Base-by-base conservation (phyloP, 768 basidiomycete genomes). In the Gymnopilus junonius region DNA sequence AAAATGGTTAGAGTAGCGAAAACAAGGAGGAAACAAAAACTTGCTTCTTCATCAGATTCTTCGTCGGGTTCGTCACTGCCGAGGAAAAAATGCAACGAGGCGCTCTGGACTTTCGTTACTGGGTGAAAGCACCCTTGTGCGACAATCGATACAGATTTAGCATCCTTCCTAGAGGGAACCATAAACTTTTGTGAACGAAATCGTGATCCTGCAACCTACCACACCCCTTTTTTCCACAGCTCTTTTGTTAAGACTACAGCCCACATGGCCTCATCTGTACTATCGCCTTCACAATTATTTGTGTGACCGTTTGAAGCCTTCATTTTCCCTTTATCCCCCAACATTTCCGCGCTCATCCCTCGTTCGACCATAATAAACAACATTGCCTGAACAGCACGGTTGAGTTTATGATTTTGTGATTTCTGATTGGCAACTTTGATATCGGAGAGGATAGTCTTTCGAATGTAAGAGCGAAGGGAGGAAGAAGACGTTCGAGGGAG, bases 41-140 rank as follows among this genome's bases (percentile, higher is more conserved):
- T 82, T 25, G 87, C 86, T 42, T 90, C 90, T 65, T 92, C 86
- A 46, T 90, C 89, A 45, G 86, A 89, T 62, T 91, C 88, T 40
- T 87, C 88, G 58, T 84, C 83, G 20, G 89, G 88, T 21, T 94
- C 88, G 43, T 94, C 93, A 59, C 84, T 87, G 4, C 94, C 94
- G n/a, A 99, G 86, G 82, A 99, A 99, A 80, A 98, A 99, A 77
- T 98, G 95, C 15, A 96, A 77, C 1, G 95, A 93, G 2, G 95
- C 95, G 63, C 88, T 94, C 74, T 98, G 96, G 0, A 99, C 97
- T 76, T 99, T 99, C 57, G 89, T 82, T 40, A 90, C 86, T 23
- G 97, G 95, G 74, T 99, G 97, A 73, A 95, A 93, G 75, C 95
- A 97, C 6, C 94, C 97, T 40, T 94, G 81, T 0, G 94, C 87